phyloP scores from a whole-genome alignment of 2,329 filamentous ascomycete species.

The Sclerotinia minor region DNA sequence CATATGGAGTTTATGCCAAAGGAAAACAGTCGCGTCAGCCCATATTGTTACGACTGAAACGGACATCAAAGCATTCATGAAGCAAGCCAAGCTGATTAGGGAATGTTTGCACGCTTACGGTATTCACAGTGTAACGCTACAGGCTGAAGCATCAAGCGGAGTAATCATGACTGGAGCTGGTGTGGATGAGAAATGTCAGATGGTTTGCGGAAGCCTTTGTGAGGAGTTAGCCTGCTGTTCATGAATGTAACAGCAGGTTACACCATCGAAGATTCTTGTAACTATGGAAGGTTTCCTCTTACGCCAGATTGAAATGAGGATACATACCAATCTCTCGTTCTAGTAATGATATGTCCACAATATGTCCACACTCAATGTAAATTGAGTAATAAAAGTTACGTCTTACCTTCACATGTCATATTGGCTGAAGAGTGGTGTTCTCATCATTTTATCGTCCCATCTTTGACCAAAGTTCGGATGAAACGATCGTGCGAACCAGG shows the following conservation, averaged over 20 bases:
- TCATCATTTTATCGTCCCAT: slow-evolving; percentile 14
- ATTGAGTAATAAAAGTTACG: slow-evolving; percentile 13
- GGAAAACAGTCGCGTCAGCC: slow-evolving; percentile 67
- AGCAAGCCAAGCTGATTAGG: slow-evolving; percentile 60
- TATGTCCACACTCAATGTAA: slow-evolving; percentile 10
- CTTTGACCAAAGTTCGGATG: slow-evolving; percentile 18
- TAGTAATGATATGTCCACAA: slow-evolving; percentile 15
- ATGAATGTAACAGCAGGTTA: slow-evolving; percentile 14
- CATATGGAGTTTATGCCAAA: slow-evolving; percentile 72
- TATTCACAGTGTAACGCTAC: slow-evolving; percentile 69
- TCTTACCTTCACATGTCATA: slow-evolving; percentile 9
- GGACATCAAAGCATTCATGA: slow-evolving; percentile 58
- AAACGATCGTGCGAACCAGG: slow-evolving; percentile 19
- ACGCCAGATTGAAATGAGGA: slow-evolving; percentile 9
- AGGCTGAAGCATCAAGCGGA: slow-evolving; percentile 56
- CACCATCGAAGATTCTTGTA: slow-evolving; percentile 12
- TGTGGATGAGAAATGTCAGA: slow-evolving; percentile 28
- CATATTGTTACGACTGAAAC: slow-evolving; percentile 64
- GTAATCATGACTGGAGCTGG: slow-evolving; percentile 14
- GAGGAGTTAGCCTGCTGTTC: slow-evolving; percentile 42
- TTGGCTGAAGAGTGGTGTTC: slow-evolving; percentile 3
- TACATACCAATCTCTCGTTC: slow-evolving; percentile 7
- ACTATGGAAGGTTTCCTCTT: slow-evolving; percentile 1
- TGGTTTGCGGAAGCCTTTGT: slow-evolving; percentile 32
- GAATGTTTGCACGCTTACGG: slow-evolving; percentile 74